These are phyloP conservation scores for Fusarium robinianum DNA, from an alignment of 2,329 filamentous ascomycete species.

Conservation along the genomic window DNA sequence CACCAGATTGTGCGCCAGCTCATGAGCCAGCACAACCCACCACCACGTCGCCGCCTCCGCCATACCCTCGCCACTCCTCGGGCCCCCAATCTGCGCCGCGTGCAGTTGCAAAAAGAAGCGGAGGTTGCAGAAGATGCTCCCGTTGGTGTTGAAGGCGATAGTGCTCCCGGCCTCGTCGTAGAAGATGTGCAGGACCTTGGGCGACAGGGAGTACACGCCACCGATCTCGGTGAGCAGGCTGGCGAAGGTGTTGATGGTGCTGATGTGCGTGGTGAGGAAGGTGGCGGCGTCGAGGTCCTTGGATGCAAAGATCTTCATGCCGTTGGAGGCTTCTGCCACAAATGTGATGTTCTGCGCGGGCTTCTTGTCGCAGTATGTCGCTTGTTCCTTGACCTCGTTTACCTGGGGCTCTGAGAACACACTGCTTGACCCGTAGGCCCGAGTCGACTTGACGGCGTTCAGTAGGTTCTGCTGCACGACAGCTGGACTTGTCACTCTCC, in stretches of 20 bases:
- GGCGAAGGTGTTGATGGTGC: slow-evolving; percentile 71
- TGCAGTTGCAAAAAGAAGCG: slow-evolving; percentile 85
- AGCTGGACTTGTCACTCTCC: slow-evolving; percentile 62
- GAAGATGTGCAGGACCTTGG: slow-evolving; percentile 79
- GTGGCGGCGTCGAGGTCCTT: slow-evolving; percentile 54
- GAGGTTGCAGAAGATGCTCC: slow-evolving; percentile 92
- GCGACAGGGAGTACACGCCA: slow-evolving; percentile 71
- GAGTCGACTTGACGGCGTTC: slow-evolving; percentile 77
- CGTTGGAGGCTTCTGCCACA: slow-evolving; percentile 69
- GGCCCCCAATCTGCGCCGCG: slow-evolving; percentile 50
- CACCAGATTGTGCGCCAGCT: slow-evolving; percentile 93
- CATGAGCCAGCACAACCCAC: slow-evolving; percentile 96
- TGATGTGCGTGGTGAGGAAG: slow-evolving; percentile 66
- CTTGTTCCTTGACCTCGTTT: slow-evolving; percentile 76
- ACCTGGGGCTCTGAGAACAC: slow-evolving; percentile 76
- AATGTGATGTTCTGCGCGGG: slow-evolving; percentile 74
- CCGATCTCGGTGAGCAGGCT: slow-evolving; percentile 70
- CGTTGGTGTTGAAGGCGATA: slow-evolving; percentile 89
- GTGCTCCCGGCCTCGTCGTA: slow-evolving; percentile 78
- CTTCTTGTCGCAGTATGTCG: slow-evolving; percentile 82
- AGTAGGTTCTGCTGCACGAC: slow-evolving; percentile 71
- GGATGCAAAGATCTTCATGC: slow-evolving; percentile 74
- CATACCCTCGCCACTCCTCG: slow-evolving; percentile 49
- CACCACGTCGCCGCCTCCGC: slow-evolving; percentile 80
- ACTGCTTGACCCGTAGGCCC: slow-evolving; percentile 72